These are phyloP conservation scores for Schizochytrium sp. DNA, from an alignment of 108 stramenopile genomes.

Conservation along the genomic window DNA sequence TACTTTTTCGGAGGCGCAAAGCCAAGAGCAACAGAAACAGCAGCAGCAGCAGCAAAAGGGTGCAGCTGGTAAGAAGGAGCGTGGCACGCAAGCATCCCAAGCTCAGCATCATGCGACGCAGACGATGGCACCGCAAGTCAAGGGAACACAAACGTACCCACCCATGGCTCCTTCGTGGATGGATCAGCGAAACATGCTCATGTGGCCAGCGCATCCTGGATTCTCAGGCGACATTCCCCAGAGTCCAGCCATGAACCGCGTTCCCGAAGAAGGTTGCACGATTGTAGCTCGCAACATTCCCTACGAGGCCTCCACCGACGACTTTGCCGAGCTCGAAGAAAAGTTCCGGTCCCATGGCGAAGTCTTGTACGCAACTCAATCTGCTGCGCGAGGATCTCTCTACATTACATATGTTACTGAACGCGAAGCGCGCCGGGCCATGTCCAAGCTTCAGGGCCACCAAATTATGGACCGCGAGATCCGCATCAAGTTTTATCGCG, in stretches of 20 bases:
- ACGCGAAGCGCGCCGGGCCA: background rate
- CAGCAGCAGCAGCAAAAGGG: too few species aligned
- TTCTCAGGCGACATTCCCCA: too few species aligned
- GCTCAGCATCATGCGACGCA: background rate
- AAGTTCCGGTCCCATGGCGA: background rate
- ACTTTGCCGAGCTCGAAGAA: background rate
- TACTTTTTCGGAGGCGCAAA: background rate
- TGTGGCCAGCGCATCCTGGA: too few species aligned
- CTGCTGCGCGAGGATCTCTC: background rate
- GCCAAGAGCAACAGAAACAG: too few species aligned
- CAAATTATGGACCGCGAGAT: background rate
- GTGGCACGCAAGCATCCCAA: too few species aligned
- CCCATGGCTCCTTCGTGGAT: background rate
- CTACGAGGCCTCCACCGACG: background rate
- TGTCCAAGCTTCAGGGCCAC: background rate
- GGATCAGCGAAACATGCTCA: background rate
- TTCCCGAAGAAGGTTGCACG: background rate
- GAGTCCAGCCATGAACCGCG: background rate
- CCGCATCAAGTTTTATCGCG: background rate
- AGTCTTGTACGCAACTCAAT: background rate
- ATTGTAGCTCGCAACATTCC: background rate
- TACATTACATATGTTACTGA: background rate
- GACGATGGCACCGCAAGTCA: background rate
- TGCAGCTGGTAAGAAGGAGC: too few species aligned
- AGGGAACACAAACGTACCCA: background rate